Evolutionary conservation across 805 yeast genomes (phyloP).

Genomic region (Saturnispora saitoi): DNA sequence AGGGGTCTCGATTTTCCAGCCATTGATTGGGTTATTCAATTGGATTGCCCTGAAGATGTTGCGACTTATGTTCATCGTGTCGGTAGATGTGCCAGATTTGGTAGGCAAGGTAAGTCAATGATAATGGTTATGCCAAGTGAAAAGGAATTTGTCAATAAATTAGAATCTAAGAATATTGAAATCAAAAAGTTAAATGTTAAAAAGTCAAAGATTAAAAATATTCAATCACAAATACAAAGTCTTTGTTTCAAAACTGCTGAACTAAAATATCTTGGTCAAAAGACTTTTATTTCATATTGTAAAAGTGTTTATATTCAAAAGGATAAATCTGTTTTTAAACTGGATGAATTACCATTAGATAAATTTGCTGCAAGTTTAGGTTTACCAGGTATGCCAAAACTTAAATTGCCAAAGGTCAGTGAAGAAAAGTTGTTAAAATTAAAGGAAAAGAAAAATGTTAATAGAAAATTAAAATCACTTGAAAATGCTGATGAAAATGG

Average conservation of each 20-base stretch:
- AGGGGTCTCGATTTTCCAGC: conserved; percentile 90
- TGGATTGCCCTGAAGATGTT: conserved; percentile 85
- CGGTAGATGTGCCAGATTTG: conserved; percentile 84
- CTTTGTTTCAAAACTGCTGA: conserved; percentile 87
- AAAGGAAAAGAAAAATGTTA: conserved; percentile 72
- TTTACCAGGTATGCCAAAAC: conserved; percentile 91
- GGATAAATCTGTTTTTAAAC: conserved; percentile 77
- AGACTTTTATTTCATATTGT: conserved; percentile 88
- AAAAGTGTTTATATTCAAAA: conserved; percentile 78
- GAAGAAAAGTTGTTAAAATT: conserved; percentile 33
- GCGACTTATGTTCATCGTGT: conserved; percentile 88
- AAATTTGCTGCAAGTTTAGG: conserved; percentile 84
- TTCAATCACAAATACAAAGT: conserved; percentile 78
- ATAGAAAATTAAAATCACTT: conserved; percentile 58
- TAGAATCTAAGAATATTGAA: conserved; percentile 57
- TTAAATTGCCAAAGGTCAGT: conserved; percentile 58
- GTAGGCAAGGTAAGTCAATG: conserved; percentile 73
- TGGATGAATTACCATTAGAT: conserved; percentile 70
- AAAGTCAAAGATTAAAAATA: conserved; percentile 62
- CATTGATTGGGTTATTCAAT: conserved; percentile 89
- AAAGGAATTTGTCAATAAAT: conserved; percentile 61
- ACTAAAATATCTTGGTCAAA: conserved; percentile 87
- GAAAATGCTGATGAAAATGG: conserved; percentile 58
- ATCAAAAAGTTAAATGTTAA: conserved; percentile 67
- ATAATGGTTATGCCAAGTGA: conserved; percentile 80